phyloP scores from a whole-genome alignment of 345 rosid species.

The Psidium friedrichsthalianum region DNA sequence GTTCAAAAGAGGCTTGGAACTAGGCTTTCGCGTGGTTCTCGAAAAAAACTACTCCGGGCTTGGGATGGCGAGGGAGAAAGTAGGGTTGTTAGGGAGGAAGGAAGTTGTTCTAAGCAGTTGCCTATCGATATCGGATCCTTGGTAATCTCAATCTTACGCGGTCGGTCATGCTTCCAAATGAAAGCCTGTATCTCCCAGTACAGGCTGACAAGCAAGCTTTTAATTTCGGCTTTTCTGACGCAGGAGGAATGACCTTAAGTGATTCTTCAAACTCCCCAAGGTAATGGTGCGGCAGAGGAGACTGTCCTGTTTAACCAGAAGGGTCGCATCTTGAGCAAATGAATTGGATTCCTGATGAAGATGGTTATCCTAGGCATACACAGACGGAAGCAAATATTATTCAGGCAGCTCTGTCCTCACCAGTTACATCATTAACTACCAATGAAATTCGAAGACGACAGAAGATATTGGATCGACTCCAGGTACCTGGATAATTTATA shows the following conservation, averaged over 20 bases:
- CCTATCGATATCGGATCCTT: not conserved
- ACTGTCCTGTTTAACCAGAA: not conserved
- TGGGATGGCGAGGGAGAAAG: not conserved
- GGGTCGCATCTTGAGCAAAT: not conserved
- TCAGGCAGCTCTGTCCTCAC: not conserved
- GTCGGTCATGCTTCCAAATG: not conserved
- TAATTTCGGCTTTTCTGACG: not conserved
- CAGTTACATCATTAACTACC: slow-evolving; percentile 22
- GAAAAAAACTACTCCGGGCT: not conserved
- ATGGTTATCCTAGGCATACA: not conserved
- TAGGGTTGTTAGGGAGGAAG: not conserved
- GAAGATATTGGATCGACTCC: slow-evolving; percentile 57
- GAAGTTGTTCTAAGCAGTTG: not conserved
- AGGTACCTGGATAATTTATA: slow-evolving; percentile 19
- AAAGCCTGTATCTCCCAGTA: not conserved
- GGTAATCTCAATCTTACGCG: not conserved
- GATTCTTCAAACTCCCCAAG: not conserved
- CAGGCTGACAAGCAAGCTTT: not conserved
- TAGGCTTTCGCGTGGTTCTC: not conserved
- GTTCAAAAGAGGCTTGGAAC: not conserved
- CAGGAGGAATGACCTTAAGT: not conserved
- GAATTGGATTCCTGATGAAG: not conserved
- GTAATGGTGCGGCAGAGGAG: not conserved
- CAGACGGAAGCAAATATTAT: not conserved
- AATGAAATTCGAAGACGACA: slow-evolving; percentile 62